Conservation (phyloP, 495 filamentous ascomycete species). For the Staphylotrichum tortipilum region DNA sequence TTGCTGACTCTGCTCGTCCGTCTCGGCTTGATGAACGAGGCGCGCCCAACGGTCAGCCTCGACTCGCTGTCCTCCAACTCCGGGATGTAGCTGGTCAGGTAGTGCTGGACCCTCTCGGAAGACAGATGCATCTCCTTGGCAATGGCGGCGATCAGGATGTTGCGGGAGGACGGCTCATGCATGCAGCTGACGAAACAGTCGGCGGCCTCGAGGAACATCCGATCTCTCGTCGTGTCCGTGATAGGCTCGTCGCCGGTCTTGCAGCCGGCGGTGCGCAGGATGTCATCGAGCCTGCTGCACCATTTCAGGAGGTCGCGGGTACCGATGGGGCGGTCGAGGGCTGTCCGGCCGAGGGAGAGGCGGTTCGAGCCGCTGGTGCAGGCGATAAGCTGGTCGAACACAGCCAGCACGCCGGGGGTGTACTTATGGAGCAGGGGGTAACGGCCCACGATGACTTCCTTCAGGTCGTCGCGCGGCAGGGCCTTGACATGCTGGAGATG, state of each 20-base stretch:
- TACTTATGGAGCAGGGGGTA: conserved; percentile 64
- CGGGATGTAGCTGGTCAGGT: conserved; percentile 59
- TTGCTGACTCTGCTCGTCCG: conserved; percentile 34
- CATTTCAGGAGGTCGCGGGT: conserved; percentile 85
- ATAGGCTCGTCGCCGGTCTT: conserved; percentile 68
- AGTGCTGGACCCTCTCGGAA: conserved; percentile 64
- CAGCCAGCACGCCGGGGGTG: conserved; percentile 59
- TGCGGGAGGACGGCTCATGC: conserved; percentile 53
- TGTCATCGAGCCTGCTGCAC: conserved; percentile 62
- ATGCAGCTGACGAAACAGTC: conserved; percentile 81
- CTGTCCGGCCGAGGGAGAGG: conserved; percentile 45
- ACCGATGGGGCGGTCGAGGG: conserved; percentile 51
- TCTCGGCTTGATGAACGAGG: conserved; percentile 43
- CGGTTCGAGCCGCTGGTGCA: conserved; percentile 44
- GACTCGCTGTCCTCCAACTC: conserved; percentile 49
- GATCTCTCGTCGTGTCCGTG: conserved; percentile 61
- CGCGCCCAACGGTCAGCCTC: conserved; percentile 59
- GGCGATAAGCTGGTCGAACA: conserved; percentile 59
- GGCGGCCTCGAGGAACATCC: conserved; percentile 81
- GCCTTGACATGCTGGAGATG: conserved; percentile 58
- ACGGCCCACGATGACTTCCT: conserved; percentile 57
- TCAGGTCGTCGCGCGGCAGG: conserved; percentile 61
- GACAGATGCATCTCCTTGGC: conserved; percentile 81
- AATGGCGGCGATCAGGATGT: conserved; percentile 55
- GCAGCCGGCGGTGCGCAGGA: conserved; percentile 50